phyloP scores from a whole-genome alignment of 2,329 filamentous ascomycete genomes.

The Diaporthe eres region DNA sequence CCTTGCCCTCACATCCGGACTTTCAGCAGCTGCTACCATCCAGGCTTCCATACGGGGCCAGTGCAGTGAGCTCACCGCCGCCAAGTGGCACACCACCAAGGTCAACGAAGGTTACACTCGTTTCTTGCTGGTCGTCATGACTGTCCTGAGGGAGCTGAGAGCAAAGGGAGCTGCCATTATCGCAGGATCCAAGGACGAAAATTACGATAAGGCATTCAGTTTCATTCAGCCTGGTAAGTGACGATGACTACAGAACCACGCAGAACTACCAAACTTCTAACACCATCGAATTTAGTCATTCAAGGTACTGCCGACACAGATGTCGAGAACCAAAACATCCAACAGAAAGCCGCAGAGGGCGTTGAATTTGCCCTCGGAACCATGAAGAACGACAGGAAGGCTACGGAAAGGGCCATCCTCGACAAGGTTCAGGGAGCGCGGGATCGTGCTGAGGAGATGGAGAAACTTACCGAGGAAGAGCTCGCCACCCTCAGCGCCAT shows the following conservation, averaged over 20 bases:
- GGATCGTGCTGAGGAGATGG: conserved; percentile 4
- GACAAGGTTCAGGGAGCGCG: not conserved
- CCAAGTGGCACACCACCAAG: conserved; percentile 60
- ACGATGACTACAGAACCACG: not conserved
- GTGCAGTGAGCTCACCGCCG: conserved; percentile 53
- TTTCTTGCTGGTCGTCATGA: conserved; percentile 60
- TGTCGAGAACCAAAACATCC: not conserved
- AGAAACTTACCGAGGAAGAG: conserved; percentile 5
- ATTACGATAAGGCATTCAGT: not conserved
- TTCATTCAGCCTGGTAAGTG: conserved; percentile 12
- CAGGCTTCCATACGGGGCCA: conserved; percentile 55
- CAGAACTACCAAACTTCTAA: too few relatives aligned
- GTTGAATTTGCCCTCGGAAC: conserved; percentile 27
- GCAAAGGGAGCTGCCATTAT: not conserved
- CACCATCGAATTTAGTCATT: not conserved
- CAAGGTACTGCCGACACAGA: conserved; percentile 14
- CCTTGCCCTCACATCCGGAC: conserved; percentile 58
- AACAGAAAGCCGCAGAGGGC: conserved; percentile 7
- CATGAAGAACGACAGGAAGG: not conserved
- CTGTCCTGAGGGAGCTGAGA: not conserved
- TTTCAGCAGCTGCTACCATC: conserved; percentile 63
- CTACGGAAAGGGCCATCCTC: not conserved
- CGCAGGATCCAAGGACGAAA: not conserved
- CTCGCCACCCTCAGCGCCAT: conserved; percentile 2
- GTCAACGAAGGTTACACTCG: conserved; percentile 61